A percentile compares a stretch with the other conserved stretches of the same genome.
phyloP scores from a whole-genome alignment of 108 stramenopile species.

The Pelagomonas calceolata region DNA sequence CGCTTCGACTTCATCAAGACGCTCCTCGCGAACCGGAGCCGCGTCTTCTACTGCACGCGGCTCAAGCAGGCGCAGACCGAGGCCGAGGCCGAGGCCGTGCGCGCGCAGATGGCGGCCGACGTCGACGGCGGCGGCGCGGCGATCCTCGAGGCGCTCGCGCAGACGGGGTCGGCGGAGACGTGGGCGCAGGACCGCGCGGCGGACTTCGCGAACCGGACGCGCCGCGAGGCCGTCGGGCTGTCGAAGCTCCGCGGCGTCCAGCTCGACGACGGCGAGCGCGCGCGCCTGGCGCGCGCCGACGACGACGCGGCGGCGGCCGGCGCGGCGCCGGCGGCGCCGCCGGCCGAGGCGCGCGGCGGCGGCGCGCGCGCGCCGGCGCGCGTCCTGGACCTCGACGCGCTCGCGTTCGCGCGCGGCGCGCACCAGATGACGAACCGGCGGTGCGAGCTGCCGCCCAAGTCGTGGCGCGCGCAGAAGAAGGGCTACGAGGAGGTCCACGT shows the following conservation, averaged over 20 bases:
- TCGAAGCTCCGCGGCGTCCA: background rate
- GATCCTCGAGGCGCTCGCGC: slow-evolving; percentile 69
- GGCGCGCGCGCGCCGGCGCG: background rate
- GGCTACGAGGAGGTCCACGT: slow-evolving; percentile 99
- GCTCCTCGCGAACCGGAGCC: slow-evolving; percentile 71
- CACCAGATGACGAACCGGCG: slow-evolving; percentile 89
- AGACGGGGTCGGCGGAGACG: slow-evolving; percentile 55
- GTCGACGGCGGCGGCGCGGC: slow-evolving; percentile 62
- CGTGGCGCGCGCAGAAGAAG: slow-evolving; percentile 83
- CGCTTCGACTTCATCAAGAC: slow-evolving; percentile 88
- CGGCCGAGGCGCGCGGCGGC: too few species aligned
- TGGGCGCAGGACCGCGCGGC: slow-evolving; percentile 62
- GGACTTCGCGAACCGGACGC: slow-evolving; percentile 21
- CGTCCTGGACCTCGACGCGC: slow-evolving; percentile 74
- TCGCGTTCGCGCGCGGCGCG: slow-evolving; percentile 75
- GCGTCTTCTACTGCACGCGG: slow-evolving; percentile 78
- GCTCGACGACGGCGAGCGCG: background rate
- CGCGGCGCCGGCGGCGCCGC: slow-evolving; percentile 11
- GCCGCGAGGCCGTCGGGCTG: slow-evolving; percentile 19
- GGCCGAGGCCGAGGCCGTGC: slow-evolving; percentile 64
- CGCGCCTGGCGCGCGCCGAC: slow-evolving; percentile 14
- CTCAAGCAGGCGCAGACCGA: slow-evolving; percentile 82
- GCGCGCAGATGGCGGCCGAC: slow-evolving; percentile 59
- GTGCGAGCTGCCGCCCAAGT: slow-evolving; percentile 73
- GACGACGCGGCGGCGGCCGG: slow-evolving; percentile 18